phyloP scores from a whole-genome alignment of 371 early-diverging fungal genomes.

The Batkoa obscura region DNA sequence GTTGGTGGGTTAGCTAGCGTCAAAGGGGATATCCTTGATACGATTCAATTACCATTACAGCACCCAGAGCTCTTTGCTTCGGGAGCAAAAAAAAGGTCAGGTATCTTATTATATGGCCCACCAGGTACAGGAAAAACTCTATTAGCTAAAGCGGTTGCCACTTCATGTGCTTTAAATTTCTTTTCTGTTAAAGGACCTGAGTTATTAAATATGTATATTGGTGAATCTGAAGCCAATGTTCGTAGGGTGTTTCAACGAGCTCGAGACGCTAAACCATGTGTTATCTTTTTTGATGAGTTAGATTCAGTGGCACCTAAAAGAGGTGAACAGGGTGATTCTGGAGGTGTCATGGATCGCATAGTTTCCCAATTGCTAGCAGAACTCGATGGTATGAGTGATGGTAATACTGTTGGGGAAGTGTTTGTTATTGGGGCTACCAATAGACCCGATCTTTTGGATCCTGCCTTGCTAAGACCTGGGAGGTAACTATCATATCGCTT shows the following conservation, averaged over 20 bases:
- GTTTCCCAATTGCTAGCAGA: slow-evolving; percentile 91
- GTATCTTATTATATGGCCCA: slow-evolving; percentile 89
- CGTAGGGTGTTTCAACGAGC: slow-evolving; percentile 95
- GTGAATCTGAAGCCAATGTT: slow-evolving; percentile 93
- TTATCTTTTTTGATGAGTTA: slow-evolving; percentile 99
- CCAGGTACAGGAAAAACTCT: slow-evolving; percentile 99
- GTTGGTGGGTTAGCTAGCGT: slow-evolving; percentile 97
- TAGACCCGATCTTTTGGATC: slow-evolving; percentile 95
- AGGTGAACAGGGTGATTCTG: slow-evolving; percentile 91
- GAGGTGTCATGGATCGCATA: slow-evolving; percentile 97
- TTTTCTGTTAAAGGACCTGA: slow-evolving; percentile 99
- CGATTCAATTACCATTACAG: slow-evolving; percentile 93
- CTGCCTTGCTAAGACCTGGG: slow-evolving; percentile 91
- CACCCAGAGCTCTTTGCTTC: slow-evolving; percentile 92
- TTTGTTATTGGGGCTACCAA: slow-evolving; percentile 99
- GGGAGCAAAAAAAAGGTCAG: slow-evolving; percentile 95
- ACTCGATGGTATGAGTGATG: slow-evolving; percentile 68
- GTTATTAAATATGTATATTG: slow-evolving; percentile 85
- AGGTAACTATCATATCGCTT: slow-evolving; percentile 22
- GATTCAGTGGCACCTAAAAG: slow-evolving; percentile 97
- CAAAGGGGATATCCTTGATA: slow-evolving; percentile 93
- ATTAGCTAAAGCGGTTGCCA: slow-evolving; percentile 99
- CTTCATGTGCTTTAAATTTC: slow-evolving; percentile 91
- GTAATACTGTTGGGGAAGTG: slow-evolving; percentile 45
- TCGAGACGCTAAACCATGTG: slow-evolving; percentile 95